Conservation (phyloP, 2,329 filamentous ascomycete genomes). For the Didymella keratinophila region DNA sequence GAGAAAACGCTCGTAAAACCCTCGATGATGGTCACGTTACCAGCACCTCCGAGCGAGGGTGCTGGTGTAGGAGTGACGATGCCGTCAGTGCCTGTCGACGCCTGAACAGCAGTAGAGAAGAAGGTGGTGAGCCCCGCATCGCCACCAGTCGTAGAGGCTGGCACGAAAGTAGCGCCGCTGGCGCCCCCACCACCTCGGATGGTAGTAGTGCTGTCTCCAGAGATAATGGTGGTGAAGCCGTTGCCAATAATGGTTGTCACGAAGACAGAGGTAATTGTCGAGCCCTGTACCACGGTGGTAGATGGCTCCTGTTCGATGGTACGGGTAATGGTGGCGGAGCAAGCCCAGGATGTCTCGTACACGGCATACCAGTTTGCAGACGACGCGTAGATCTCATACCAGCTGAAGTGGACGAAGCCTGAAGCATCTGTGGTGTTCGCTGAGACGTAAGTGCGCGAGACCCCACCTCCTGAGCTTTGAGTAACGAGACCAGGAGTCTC, state of each 20-base stretch:
- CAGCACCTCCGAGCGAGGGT: constrained; percentile 13
- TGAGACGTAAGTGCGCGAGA: constrained; percentile 32
- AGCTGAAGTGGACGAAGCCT: constrained; percentile 36
- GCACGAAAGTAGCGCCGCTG: constrained; percentile 32
- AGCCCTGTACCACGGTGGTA: constrained; percentile 19
- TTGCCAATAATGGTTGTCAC: constrained; percentile 37
- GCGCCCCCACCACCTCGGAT: constrained; percentile 25
- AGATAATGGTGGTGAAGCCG: constrained; percentile 34
- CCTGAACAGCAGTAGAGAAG: constrained; percentile 31
- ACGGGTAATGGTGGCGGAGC: constrained; percentile 30
- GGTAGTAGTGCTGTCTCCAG: constrained; percentile 30
- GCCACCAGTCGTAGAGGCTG: constrained; percentile 35
- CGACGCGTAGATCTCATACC: constrained; percentile 35
- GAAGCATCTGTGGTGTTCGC: constrained; percentile 30
- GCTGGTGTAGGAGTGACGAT: constrained; percentile 22
- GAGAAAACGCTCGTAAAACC: constrained; percentile 24
- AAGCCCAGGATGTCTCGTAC: constrained; percentile 38
- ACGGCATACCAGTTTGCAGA: constrained; percentile 40
- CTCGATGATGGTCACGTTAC: constrained; percentile 24
- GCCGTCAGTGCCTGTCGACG: constrained; percentile 27
- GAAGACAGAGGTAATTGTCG: constrained; percentile 18
- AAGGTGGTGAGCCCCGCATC: constrained; percentile 32
- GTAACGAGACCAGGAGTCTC: constrained; percentile 36
- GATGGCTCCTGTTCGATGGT: constrained; percentile 34
- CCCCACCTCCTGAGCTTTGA: constrained; percentile 31